Base-by-base conservation (phyloP, 495 filamentous ascomycete species). In the Penicillium flavigenum region DNA sequence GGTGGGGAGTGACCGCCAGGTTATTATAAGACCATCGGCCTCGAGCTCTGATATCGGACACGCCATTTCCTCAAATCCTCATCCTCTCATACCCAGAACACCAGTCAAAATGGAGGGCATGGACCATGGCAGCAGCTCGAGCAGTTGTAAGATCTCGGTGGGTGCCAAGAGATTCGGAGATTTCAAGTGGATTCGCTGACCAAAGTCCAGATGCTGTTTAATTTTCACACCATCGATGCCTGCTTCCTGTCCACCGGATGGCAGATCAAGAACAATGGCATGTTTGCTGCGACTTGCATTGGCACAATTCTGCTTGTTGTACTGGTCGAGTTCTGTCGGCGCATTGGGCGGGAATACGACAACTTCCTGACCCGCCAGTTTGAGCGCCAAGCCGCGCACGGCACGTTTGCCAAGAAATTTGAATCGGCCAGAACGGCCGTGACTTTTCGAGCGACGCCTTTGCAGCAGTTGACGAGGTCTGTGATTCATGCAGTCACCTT, bases 241-340 rank as follows among this genome's bases (percentile, higher is more conserved):
- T 90, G 85, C 72, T 89, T 90, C 66, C 72, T 90, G 45, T 76
- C 84, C 2, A 59, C 67, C 1, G 69, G 73, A 22, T 90, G 86
- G 86, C 82, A 84, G 52, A 76, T 88, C 58, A 80, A 72, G 5
- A 83, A 81, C 9, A 61, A 61, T 4, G 82, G 76, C 56, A 81
- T 79, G 66, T 88, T 90, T 53, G 84, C 83, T 26, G 85, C 79
- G 4, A 80, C 81, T 26, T 89, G 87, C 63, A 85, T 90, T 60
- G 85, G 86, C 41, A 81, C 87, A 22, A 73, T 85, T 43, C 68
- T 81, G 6, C 79, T 89, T 24, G 84, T 86, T 39, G 72, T 88
- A 24, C 53, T 74, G 1, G 79, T 88, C 39, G 86, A 89, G 61
- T 70, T 83, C 53, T 69, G 87, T 29, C 82, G 86, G 12, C 81